Evolutionary conservation across 75 land plant genomes (phyloP), one percentile per base, ranked within the genome.

Genomic region (Cryptomeria japonica): DNA sequence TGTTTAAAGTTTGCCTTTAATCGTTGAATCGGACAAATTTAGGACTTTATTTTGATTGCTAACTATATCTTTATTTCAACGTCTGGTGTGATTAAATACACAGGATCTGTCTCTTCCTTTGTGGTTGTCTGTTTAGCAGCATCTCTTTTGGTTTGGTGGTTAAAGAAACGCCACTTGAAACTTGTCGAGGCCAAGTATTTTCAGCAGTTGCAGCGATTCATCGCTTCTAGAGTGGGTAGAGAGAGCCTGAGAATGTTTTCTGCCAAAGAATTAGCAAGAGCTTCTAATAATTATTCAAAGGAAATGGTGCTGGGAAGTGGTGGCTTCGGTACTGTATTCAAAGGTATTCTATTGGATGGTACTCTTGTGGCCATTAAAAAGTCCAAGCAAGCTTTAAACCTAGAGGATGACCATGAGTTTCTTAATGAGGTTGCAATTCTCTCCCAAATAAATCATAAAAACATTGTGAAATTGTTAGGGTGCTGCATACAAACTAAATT

Each of bases 361-460:
- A 61, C 28, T 22, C 0, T 7, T 4, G 68, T 61, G 68, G 68
- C 25, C 3, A 61, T 61, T 22, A 61, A 61, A 61, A 61, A 61
- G n/a, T 28, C 84, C 46, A 44, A 1, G 46, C 46, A 44, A 44
- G 46, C 46, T 44, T 44, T 44, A 4, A 44, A 44, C 5, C 6
- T 44, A 2, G 46, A 44, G 46, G 46, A 44, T 44, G 46, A 44
- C 46, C 75, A 76, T 12, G 87, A 90, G 68, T 88, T 88, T 16
- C 53, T 73, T 28, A 90, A 90, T 73, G 91, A 90, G 39, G 87
- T 90, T 5, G 76, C 16, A 15, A 89, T 90, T 37, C 89, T 90
- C 44, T 90, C 91, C n/a, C 39, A 55, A 31, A 42, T 87, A 4
- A 68, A 76, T 31, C 90, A 89, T 18, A 82, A 37, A 78, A 75